These are phyloP conservation scores for Biscogniauxia mediterranea DNA, from an alignment of 2,329 filamentous ascomycete genomes.

Conservation along the genomic window DNA sequence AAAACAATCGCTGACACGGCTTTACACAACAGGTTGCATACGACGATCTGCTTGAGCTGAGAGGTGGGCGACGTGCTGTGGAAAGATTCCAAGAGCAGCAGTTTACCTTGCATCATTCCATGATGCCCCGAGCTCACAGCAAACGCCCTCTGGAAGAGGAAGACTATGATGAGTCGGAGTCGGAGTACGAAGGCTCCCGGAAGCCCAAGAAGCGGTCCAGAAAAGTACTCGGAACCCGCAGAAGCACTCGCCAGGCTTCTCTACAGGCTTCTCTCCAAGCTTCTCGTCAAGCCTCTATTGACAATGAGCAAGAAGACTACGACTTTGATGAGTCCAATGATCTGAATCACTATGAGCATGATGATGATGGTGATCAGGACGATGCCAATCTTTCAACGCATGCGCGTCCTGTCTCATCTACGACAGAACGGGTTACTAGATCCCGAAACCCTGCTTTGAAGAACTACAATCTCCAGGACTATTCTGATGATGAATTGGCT, in stretches of 20 bases:
- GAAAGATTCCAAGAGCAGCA: constrained; percentile 19
- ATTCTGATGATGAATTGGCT: constrained; percentile 34
- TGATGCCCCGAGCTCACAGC: constrained; percentile 2
- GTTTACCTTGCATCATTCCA: constrained; percentile 10
- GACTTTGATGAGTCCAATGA: constrained; percentile 11
- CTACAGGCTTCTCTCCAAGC: constrained; percentile 11
- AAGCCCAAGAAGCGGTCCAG: constrained; percentile 14
- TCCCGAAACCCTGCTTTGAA: constrained; percentile 11
- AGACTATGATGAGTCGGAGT: constrained; percentile 24
- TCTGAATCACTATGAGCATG: constrained; percentile 6
- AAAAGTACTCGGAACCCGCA: constrained; percentile 9
- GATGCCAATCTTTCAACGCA: neutral
- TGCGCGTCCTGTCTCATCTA: constrained; percentile 1
- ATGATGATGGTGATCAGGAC: constrained; percentile 9
- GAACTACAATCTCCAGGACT: constrained; percentile 6
- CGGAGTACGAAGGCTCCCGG: constrained; percentile 5
- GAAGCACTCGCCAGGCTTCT: constrained; percentile 18
- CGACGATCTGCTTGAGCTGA: constrained; percentile 27
- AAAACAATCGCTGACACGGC: constrained; percentile 3
- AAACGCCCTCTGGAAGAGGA: constrained; percentile 23
- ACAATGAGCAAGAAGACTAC: neutral
- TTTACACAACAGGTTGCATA: constrained; percentile 26
- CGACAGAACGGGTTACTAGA: constrained; percentile 18
- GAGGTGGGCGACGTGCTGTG: constrained; percentile 24
- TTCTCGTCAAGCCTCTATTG: neutral